Percentiles rank a stretch among this genome's conserved stretches.
Conservation (phyloP, 1,139 yeast genomes). For the Wickerhamiella pararugosa region DNA sequence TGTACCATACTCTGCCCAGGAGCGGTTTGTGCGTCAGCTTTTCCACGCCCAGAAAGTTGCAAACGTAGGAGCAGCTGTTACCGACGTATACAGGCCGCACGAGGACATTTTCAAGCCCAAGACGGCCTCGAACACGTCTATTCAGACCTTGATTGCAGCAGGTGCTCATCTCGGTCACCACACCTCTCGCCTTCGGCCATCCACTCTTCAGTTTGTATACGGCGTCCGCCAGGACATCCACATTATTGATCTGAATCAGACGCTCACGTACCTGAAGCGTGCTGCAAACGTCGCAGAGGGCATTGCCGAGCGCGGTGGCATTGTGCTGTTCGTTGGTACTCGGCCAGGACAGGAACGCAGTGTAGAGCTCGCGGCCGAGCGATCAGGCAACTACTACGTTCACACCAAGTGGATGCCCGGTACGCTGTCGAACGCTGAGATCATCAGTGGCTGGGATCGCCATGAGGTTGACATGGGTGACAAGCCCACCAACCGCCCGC, state of each 20-base stretch:
- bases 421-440: slow-evolving; percentile 71
- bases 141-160: slow-evolving; percentile 66
- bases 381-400: slow-evolving; percentile 58
- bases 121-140: slow-evolving; percentile 39
- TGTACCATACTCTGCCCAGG: slow-evolving; percentile 56
- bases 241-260: slow-evolving; percentile 76
- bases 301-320: slow-evolving; percentile 71
- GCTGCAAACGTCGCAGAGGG: slow-evolving; percentile 73
- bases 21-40: slow-evolving; percentile 57
- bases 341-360: slow-evolving; percentile 61
- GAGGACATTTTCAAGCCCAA: slow-evolving; percentile 48
- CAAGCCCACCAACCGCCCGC: slow-evolving; percentile 32
- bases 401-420: slow-evolving; percentile 91
- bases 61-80: slow-evolving; percentile 49
- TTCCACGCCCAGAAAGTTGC: slow-evolving; percentile 38
- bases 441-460: slow-evolving; percentile 42
- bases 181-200: slow-evolving; percentile 62
- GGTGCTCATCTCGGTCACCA: slow-evolving; percentile 94
- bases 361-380: slow-evolving; percentile 63
- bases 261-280: slow-evolving; percentile 56
- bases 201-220: slow-evolving; percentile 72
- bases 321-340: slow-evolving; percentile 74
- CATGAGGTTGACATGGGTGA: slow-evolving; percentile 58
- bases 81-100: slow-evolving; percentile 55
- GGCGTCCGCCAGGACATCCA: slow-evolving; percentile 85